Conservation (phyloP, 805 yeast genomes). For the Hanseniaspora nectarophila region DNA sequence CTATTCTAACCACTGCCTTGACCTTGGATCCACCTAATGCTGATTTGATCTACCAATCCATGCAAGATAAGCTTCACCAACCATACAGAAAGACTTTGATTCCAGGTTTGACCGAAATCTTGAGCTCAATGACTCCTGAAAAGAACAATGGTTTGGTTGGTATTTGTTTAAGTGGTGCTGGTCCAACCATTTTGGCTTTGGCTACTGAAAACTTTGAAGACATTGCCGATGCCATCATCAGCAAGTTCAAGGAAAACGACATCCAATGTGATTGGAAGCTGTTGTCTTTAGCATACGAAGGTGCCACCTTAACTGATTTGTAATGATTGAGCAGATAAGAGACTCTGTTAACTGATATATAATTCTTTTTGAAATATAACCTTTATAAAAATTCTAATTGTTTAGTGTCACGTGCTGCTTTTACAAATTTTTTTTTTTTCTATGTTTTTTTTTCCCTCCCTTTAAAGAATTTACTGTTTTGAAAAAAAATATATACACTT, state of each 20-base stretch:
- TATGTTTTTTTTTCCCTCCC: background rate
- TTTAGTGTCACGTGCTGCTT: no score
- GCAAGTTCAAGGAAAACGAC: constrained; percentile 50
- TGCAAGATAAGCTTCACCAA: constrained; percentile 95
- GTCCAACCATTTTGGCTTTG: constrained; percentile 88
- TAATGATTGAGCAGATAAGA: no score
- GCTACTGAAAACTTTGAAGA: constrained; percentile 80
- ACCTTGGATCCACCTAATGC: constrained; percentile 76
- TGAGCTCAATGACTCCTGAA: constrained; percentile 67
- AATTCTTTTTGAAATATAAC: no score
- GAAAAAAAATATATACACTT: background rate
- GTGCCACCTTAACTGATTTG: constrained; percentile 44
- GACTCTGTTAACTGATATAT: no score
- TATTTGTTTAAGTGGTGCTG: constrained; percentile 93
- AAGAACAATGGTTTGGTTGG: constrained; percentile 80
- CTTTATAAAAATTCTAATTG: no score
- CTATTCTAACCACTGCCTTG: constrained; percentile 83
- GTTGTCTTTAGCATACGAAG: constrained; percentile 77
- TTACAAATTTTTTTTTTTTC: no score
- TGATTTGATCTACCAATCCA: constrained; percentile 75
- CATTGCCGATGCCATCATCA: constrained; percentile 66
- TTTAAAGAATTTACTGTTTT: background rate
- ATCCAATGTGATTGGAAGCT: constrained; percentile 74
- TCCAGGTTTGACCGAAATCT: constrained; percentile 79
- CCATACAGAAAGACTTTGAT: constrained; percentile 88